Base-by-base conservation (phyloP, 2,329 filamentous ascomycete species). In the Apiospora koreana region DNA sequence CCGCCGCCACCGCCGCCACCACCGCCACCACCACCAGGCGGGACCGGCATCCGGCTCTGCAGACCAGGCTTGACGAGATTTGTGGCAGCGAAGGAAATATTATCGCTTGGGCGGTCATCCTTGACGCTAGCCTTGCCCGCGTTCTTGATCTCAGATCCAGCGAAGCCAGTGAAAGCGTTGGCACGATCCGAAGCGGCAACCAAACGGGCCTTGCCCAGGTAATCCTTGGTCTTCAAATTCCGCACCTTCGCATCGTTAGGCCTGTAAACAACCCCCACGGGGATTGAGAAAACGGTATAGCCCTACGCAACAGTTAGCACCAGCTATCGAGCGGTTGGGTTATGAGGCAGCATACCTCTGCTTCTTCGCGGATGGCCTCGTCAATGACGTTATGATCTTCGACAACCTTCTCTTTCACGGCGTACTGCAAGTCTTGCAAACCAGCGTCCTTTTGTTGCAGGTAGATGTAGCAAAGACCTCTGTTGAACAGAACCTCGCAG, bases 231-330 rank as follows among this genome's bases (percentile, higher is more conserved):
- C 85, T 98, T 97, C 77, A 99, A 86, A 78, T 99, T 99, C 83
- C 97, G 97, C 75, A 99, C 96, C 82, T 99, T 99, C 73, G 96
- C 95, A 77, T 97, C 95, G 79, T 98, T 98, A 28, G 96, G 96
- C 71, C 96, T 88, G 82, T 98, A 99, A 21, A 99, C 89, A 42
- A 98, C 93, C 31, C 96, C 96, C 16, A 98, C 95, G 0, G 96
- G 96, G 68, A 98, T 98, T 0, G 95, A 98, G 83, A 99, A 99
- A 54, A 99, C 96, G 0, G 96, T 98, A 79, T 99, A 99, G 65
- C 95, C 96, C 93, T 97, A 72, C 2, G 45, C 69, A 18, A 50
- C 7, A n/a, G 43, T 70, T 31, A 68, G 43, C 69, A 73, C 83
- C 71, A 84, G 77, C 66, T 28, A 38, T 69, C 43, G 3, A 16